Evolutionary conservation across 371 early-diverging fungal species (phyloP).

Genomic region (Rhizopus microsporus): DNA sequence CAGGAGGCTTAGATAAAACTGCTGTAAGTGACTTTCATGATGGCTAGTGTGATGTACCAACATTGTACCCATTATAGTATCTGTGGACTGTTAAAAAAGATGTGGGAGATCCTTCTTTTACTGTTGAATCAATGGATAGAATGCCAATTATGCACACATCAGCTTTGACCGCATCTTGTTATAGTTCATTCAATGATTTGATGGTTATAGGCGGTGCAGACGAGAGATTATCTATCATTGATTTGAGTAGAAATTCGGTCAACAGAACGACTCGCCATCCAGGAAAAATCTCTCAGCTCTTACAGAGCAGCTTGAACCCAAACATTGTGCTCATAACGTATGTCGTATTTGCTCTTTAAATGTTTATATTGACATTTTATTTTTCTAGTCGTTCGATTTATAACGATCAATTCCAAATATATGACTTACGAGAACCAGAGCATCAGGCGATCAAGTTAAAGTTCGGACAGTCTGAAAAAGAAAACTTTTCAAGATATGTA

Average conservation of each 20-base stretch:
- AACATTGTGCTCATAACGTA: slow-evolving; percentile 23
- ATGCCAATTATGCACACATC: slow-evolving; percentile 29
- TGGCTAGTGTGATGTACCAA: background rate
- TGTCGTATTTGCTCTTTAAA: background rate
- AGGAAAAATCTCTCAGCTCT: slow-evolving; percentile 14
- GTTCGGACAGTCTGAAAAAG: slow-evolving; percentile 36
- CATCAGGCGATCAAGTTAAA: slow-evolving; percentile 20
- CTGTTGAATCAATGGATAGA: background rate
- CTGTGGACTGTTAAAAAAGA: slow-evolving; percentile 20
- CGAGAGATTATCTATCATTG: slow-evolving; percentile 24
- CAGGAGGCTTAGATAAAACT: slow-evolving; percentile 38
- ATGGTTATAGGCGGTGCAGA: slow-evolving; percentile 39
- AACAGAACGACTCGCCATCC: slow-evolving; percentile 6
- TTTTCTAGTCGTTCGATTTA: background rate
- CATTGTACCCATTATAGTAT: slow-evolving; percentile 9
- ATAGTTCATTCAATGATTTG: slow-evolving; percentile 19
- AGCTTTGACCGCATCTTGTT: slow-evolving; percentile 23
- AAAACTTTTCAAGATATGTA: slow-evolving; percentile 35
- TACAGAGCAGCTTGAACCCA: slow-evolving; percentile 15
- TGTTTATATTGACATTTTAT: slow-evolving; percentile 2
- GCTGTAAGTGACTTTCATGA: slow-evolving; percentile 22
- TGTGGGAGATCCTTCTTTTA: background rate
- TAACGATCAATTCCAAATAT: slow-evolving; percentile 32
- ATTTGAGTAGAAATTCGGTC: slow-evolving; percentile 15
- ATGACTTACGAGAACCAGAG: slow-evolving; percentile 29